Evolutionary conservation across 805 yeast genomes (phyloP).

Genomic region (Candida ovalis): DNA sequence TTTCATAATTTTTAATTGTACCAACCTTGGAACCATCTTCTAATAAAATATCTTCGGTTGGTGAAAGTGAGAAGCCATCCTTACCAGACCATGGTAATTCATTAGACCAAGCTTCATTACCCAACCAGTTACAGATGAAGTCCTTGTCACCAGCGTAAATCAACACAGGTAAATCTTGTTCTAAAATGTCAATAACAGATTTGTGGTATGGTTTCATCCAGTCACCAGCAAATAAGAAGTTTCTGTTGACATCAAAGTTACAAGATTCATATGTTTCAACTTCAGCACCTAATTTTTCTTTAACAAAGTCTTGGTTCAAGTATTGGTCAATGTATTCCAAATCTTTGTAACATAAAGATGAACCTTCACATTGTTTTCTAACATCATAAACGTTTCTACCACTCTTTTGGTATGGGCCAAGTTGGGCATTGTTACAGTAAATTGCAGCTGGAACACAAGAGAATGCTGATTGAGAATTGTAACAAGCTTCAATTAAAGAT

Average conservation of each 20-base stretch:
- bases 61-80: constrained; percentile 24
- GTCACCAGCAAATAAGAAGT: constrained; percentile 58
- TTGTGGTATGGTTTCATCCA: constrained; percentile 63
- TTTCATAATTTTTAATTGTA: constrained; percentile 64
- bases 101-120: constrained; percentile 81
- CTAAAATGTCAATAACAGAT: constrained; percentile 54
- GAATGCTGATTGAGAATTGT: constrained; percentile 52
- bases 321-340: constrained; percentile 47
- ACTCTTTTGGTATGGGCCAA: constrained; percentile 54
- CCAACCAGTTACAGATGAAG: constrained; percentile 90
- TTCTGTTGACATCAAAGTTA: constrained; percentile 46
- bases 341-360: constrained; percentile 49
- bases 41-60: constrained; percentile 21
- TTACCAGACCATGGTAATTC: constrained; percentile 59
- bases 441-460: constrained; percentile 62
- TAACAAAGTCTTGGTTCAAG: constrained; percentile 51
- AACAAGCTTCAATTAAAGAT: constrained; percentile 60
- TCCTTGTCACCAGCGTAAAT: constrained; percentile 95
- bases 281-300: constrained; percentile 54
- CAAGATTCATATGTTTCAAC: constrained; percentile 48
- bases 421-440: constrained; percentile 58
- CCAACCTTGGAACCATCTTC: constrained; percentile 51
- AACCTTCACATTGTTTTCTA: constrained; percentile 48
- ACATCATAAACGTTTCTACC: constrained; percentile 66
- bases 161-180: constrained; percentile 70